phyloP scores from a whole-genome alignment of 2,329 filamentous ascomycete species.

The Ambrosiella xylebori region DNA sequence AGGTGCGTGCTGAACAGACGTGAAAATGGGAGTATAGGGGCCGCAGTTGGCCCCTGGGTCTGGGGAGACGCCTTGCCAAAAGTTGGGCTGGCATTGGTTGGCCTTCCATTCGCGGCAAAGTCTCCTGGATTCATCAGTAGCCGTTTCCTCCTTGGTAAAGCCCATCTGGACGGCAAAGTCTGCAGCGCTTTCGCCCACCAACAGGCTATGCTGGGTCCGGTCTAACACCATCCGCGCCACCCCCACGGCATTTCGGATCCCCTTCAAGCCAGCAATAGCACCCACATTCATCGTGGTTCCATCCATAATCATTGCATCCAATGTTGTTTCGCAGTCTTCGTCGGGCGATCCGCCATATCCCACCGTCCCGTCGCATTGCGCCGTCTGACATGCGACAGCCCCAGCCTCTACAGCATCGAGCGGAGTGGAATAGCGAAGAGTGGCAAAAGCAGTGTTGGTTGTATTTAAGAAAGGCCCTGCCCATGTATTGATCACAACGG shows the following conservation, averaged over 20 bases:
- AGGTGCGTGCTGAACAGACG: background rate
- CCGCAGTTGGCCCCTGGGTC: conserved; percentile 28
- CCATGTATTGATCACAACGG: conserved; percentile 39
- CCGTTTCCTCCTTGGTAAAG: conserved; percentile 28
- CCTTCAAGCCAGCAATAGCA: conserved; percentile 33
- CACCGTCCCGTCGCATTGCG: conserved; percentile 37
- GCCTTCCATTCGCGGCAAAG: conserved; percentile 28
- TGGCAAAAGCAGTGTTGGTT: conserved; percentile 31
- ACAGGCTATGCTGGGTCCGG: conserved; percentile 32
- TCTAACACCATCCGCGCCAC: conserved; percentile 35
- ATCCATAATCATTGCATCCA: conserved; percentile 43
- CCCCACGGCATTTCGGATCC: conserved; percentile 30
- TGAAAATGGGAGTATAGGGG: conserved; percentile 22
- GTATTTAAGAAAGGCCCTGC: conserved; percentile 33
- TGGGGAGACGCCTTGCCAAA: conserved; percentile 28
- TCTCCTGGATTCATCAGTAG: conserved; percentile 24
- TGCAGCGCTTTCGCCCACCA: conserved; percentile 36
- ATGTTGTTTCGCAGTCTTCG: conserved; percentile 38
- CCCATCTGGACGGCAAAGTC: conserved; percentile 34
- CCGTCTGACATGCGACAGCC: conserved; percentile 32
- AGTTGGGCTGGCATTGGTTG: conserved; percentile 32
- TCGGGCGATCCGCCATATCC: conserved; percentile 38
- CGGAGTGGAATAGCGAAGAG: conserved; percentile 23
- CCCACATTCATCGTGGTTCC: conserved; percentile 35
- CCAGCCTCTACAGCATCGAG: conserved; percentile 36